Evolutionary conservation across 78 protist species (phyloP).

Genomic region (Capsaspora owczarzaki): DNA sequence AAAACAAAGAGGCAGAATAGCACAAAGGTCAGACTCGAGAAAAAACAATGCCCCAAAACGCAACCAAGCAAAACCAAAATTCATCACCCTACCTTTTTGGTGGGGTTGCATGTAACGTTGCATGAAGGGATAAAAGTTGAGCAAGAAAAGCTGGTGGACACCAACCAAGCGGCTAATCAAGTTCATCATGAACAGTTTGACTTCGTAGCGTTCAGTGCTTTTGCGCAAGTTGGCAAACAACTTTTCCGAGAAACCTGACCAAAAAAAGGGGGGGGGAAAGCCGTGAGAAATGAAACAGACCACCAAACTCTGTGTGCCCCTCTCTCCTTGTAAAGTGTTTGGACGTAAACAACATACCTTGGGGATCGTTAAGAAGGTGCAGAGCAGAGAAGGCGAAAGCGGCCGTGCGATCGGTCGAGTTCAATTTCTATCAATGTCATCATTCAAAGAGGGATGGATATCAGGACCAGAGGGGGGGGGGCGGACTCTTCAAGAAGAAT

Average conservation of each 20-base stretch:
- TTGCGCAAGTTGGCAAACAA: conserved; percentile 43
- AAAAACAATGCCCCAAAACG: too few relatives aligned
- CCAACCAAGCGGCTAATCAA: conserved; percentile 63
- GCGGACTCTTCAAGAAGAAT: too few relatives aligned
- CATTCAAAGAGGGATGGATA: too few relatives aligned
- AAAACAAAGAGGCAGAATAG: neutral
- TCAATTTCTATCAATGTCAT: neutral
- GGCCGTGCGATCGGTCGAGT: neutral
- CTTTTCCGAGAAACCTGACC: conserved; percentile 47
- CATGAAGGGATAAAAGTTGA: conserved; percentile 73
- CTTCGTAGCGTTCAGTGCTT: conserved; percentile 49
- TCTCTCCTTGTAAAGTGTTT: neutral
- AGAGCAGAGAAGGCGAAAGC: conserved; percentile 41
- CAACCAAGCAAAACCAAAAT: too few relatives aligned
- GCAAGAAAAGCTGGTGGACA: conserved; percentile 63
- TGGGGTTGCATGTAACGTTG: conserved; percentile 69
- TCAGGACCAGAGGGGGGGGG: too few relatives aligned
- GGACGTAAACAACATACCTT: conserved; percentile 4
- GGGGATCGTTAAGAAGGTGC: conserved; percentile 73
- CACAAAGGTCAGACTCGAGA: neutral
- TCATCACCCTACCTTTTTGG: conserved; percentile 45
- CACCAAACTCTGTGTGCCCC: neutral
- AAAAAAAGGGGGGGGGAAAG: neutral
- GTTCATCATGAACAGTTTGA: conserved; percentile 60
- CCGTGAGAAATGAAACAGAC: neutral